Evolutionary conservation across 2,329 filamentous ascomycete genomes (phyloP), one percentile per base, ranked within the genome.

Genomic region (Aureobasidium sp.): DNA sequence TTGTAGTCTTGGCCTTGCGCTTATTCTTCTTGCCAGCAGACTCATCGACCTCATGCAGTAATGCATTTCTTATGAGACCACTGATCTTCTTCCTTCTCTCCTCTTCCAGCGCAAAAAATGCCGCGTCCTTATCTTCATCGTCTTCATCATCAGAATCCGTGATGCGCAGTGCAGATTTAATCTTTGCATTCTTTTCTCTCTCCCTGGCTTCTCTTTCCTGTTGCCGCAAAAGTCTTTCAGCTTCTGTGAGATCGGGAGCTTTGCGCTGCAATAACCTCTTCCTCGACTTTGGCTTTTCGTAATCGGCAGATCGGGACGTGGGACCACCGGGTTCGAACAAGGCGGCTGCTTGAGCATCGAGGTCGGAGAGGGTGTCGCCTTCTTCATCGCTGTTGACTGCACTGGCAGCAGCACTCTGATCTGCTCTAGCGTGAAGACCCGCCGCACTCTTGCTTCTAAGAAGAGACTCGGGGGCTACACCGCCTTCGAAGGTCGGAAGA

Each of bases 111-210:
- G 82, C 85, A 74, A 93, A 97, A 75, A 97, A 97, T 25, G 83
- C 85, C 27, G 72, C 78, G 74, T 89, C 84, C 62, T 84, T 83
- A 50, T 91, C 90, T 37, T 83, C 85, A 69, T 96, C 91, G n/a
- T 83, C 87, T 67, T 96, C 91, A 59, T 97, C 94, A 71, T 97
- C 94, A 66, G 88, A 91, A 41, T 87, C 86, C 62, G 88, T 84
- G 55, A 99, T 88, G 68, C 86, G 93, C 42, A 93, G 75, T 29
- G 87, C 86, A 68, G 89, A 95, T 79, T 97, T 97, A 76, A 94
- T 88, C 71, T 88, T 89, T 36, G 80, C 79, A 53, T 85, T 81
- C 74, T 91, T 91, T 69, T 92, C 90, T n/a, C 83, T 77, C 66
- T 96, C 86, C 66, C 84, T 87, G 58, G 86, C 79, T 59, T 84